Base-by-base conservation (phyloP, 495 filamentous ascomycete species). In the Podospora australis region DNA sequence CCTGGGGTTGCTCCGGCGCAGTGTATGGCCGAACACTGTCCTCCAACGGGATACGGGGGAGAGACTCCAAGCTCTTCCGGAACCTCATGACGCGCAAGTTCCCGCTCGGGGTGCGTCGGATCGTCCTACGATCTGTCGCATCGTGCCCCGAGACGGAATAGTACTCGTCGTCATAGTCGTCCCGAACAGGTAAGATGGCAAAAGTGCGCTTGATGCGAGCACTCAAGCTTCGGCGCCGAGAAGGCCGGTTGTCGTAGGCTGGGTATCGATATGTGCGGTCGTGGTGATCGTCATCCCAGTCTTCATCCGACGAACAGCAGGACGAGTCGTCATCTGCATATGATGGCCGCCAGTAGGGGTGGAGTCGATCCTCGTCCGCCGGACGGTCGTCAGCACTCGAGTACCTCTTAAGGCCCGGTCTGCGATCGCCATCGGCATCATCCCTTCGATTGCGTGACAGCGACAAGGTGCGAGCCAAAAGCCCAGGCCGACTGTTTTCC, bases 281-380 rank as follows among this genome's bases (percentile, higher is more conserved):
- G 0, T 59, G 55, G 2, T 55, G 39, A 1, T 60, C 55, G 6
- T 63, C 55, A n/a, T 59, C 53, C 14, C 47, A 60, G 10, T 70
- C 66, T 23, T 73, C 66, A 9, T 71, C 60, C 6, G n/a, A 68
- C 70, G 26, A 75, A 73, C 2, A 24, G 9, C 6, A 30, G 30
- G 28, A 44, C 4, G 17, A 20, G 5, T 75, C 66, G 47, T 83
- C 79, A 23, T 86, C 82, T 74, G 80, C 85, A 60, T 86, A 87
- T 20, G 80, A 40, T 4, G 89, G 87, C 21, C 81, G 77, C 89
- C 90, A 95, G 64, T 85, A 84, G 1, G 88, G 87, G 57, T 92
- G 84, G 4, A 90, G 70, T 39, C 75, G 80, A 42, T 72, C 74
- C 28, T 75, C 71, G 42, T 79, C 75, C 2, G 63, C 41, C 11